phyloP scores from a whole-genome alignment of 805 yeast species.

The Candida koratica region DNA sequence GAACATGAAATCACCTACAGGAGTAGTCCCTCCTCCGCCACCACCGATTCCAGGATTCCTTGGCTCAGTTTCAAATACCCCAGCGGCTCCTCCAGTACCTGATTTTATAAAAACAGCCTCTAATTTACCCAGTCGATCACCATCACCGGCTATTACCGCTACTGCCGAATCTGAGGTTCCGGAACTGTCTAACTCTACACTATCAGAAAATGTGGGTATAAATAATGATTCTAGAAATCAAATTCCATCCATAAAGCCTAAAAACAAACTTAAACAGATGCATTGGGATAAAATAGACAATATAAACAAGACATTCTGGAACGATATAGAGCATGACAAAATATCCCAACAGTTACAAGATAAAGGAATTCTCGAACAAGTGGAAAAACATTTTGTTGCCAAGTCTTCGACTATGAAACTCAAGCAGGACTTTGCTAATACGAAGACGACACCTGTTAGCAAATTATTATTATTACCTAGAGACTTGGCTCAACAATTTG shows the following conservation, averaged over 20 bases:
- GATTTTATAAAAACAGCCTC: conserved; percentile 1
- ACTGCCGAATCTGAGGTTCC: neutral
- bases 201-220: neutral
- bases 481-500: conserved; percentile 91
- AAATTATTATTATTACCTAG: conserved; percentile 71
- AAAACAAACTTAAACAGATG: conserved; percentile 79
- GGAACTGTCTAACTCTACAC: neutral
- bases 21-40: conserved; percentile 14
- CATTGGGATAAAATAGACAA: conserved; percentile 95
- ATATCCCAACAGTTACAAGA: conserved; percentile 62
- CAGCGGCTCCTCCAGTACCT: conserved; percentile 15
- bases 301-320: conserved; percentile 86
- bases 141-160: neutral
- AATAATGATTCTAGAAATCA: conserved; percentile 7
- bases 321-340: conserved; percentile 53
- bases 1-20: conserved; percentile 9
- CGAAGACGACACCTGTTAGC: conserved; percentile 7
- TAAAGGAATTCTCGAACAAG: conserved; percentile 77
- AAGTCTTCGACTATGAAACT: conserved; percentile 48
- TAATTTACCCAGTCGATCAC: conserved; percentile 1
- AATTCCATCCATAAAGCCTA: conserved; percentile 46
- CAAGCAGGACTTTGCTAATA: conserved; percentile 25
- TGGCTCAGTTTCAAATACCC: conserved; percentile 3
- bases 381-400: conserved; percentile 85
- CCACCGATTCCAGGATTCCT: conserved; percentile 26